Base-by-base conservation (phyloP, 2,329 filamentous ascomycete species). In the Colletotrichum lini region DNA sequence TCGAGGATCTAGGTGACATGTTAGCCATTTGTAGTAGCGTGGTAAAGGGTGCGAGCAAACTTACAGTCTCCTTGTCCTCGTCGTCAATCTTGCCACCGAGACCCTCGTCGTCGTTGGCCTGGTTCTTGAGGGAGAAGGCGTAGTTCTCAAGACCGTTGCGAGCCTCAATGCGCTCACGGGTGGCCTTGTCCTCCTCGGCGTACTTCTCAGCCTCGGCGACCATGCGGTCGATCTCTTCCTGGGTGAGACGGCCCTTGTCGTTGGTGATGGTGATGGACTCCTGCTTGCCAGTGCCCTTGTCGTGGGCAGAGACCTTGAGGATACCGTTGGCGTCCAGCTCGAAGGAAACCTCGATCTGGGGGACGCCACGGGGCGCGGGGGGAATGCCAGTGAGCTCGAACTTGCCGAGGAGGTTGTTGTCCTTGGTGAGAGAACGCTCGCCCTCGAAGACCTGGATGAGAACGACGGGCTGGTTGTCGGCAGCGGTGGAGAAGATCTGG, bases 231-330 rank as follows among this genome's bases (percentile, higher is more conserved):
- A 99, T 99, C 85, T 99, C 96, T 78, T 99, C 96, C 80, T 93
- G 93, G 78, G 93, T 95, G 63, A 99, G 92, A 83, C 96, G 96
- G 77, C 96, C 96, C 92, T 98, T 98, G 87, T 99, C 96, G 87
- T 99, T 98, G 87, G 93, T 98, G 82, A 99, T 99, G 78, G 96
- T 98, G 84, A 99, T 98, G 74, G 93, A 95, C 89, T 99, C 95
- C 74, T 90, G 91, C 90, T 98, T 98, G 84, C 96, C 96, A 79
- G 96, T 98, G 82, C 95, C 96, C 93, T 98, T 98, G 86, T 99
- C 96, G 80, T 93, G 92, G 76, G 96, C 96, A 75, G 93, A 94
- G 74, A 99, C 96, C 89, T 97, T 96, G 76, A 99, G 91, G 79
- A 99, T 98, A 88, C 96, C 96, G 86, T 99, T 98, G 88, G 95